These are phyloP conservation scores for Bruguiera hainesii DNA, from an alignment of 441 rosid genomes.

Conservation along the genomic window DNA sequence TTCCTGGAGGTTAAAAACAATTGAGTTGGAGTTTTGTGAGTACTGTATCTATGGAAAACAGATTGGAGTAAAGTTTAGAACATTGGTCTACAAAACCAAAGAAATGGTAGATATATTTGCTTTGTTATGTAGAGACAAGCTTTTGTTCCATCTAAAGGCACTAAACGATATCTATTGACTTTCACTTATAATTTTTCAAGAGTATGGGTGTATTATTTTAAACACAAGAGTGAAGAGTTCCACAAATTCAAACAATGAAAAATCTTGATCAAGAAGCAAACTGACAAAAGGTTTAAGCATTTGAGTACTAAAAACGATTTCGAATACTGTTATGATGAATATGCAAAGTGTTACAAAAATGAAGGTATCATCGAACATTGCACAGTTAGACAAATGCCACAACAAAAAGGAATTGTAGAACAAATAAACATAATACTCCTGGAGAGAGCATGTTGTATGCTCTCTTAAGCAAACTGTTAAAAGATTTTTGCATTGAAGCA, in stretches of 20 bases:
- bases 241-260: neutral
- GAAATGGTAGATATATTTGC: neutral
- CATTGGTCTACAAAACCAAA: neutral
- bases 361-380: neutral
- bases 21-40: neutral
- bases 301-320: neutral
- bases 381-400: neutral
- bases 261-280: neutral
- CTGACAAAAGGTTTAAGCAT: neutral
- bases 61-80: neutral
- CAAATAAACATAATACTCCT: neutral
- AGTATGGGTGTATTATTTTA: neutral
- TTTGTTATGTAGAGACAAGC: too few species aligned
- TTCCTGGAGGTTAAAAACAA: neutral
- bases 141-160: neutral
- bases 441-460: neutral
- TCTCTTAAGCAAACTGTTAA: neutral
- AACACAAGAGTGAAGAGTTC: neutral
- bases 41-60: neutral
- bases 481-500: neutral
- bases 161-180: neutral
- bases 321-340: neutral
- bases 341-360: neutral
- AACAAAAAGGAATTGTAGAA: neutral
- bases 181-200: neutral